Percentiles rank a stretch among this genome's conserved stretches.
These are phyloP conservation scores for Emmonsiellopsis sp. DNA, from an alignment of 2,329 filamentous ascomycete species.

Conservation along the genomic window DNA sequence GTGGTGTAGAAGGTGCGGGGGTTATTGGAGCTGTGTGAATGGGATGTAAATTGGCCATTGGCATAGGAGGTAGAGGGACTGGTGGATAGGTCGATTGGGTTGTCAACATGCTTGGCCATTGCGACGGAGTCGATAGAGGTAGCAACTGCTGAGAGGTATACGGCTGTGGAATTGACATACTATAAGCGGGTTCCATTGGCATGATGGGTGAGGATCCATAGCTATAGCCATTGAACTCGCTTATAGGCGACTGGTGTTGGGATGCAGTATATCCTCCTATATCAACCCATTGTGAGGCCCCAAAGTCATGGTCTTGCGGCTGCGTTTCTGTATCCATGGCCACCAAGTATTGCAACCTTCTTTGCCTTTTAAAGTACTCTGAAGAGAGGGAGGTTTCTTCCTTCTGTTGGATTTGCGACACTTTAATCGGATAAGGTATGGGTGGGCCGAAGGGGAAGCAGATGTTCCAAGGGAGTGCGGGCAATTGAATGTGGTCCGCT, in stretches of 20 bases:
- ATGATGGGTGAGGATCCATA: slow-evolving; percentile 56
- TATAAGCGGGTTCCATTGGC: slow-evolving; percentile 47
- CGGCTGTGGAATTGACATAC: slow-evolving; percentile 48
- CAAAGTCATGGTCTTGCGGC: slow-evolving; percentile 36
- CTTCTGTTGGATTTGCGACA: not conserved
- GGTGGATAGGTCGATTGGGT: slow-evolving; percentile 57
- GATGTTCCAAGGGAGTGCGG: not conserved
- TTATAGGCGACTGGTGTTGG: slow-evolving; percentile 61
- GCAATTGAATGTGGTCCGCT: not conserved
- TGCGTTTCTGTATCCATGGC: slow-evolving; percentile 37
- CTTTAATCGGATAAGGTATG: not conserved
- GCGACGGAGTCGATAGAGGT: slow-evolving; percentile 61
- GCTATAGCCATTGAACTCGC: slow-evolving; percentile 56
- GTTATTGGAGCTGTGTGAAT: slow-evolving; percentile 36
- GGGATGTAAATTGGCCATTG: slow-evolving; percentile 38
- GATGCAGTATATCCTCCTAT: slow-evolving; percentile 39
- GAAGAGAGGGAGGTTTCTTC: not conserved
- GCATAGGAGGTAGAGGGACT: slow-evolving; percentile 46
- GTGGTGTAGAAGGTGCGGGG: slow-evolving; percentile 46
- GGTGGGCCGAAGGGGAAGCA: not conserved
- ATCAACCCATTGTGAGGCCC: slow-evolving; percentile 36
- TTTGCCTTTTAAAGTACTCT: not conserved
- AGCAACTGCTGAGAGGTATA: slow-evolving; percentile 50
- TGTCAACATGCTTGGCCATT: slow-evolving; percentile 77
- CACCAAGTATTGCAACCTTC: not conserved